phyloP scores from a whole-genome alignment of 306 rosid genomes.

The Trichosanthes cucumerina region DNA sequence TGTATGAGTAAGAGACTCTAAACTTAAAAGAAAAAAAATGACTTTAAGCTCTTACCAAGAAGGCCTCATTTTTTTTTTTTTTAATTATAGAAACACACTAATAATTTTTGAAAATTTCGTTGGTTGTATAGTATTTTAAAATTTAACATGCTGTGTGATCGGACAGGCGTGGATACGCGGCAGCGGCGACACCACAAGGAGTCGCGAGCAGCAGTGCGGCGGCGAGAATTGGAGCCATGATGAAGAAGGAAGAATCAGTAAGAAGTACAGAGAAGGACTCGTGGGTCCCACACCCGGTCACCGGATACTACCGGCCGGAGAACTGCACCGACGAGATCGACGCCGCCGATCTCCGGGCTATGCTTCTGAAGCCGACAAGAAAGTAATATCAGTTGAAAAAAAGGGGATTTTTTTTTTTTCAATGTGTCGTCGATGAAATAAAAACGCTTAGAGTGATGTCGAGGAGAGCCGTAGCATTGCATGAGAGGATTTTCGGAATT shows the following conservation, averaged over 20 bases:
- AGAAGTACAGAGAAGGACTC: constrained; percentile 30
- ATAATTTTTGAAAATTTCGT: background rate
- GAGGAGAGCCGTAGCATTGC: no score
- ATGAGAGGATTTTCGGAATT: no score
- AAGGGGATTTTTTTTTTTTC: no score
- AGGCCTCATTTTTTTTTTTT: no score
- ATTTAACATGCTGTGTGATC: background rate
- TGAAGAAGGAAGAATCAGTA: constrained; percentile 28
- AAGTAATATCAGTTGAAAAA: background rate
- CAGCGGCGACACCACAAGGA: constrained; percentile 33
- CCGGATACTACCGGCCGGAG: constrained; percentile 75
- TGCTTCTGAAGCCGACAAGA: constrained; percentile 29
- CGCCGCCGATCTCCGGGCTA: constrained; percentile 57
- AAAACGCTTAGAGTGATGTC: no score
- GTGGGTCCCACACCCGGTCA: constrained; percentile 82
- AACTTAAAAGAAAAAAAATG: no score
- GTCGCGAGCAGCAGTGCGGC: constrained; percentile 18
- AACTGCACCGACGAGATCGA: constrained; percentile 45
- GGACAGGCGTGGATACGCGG: constrained; percentile 60
- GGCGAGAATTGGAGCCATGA: constrained; percentile 8
- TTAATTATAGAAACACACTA: no score
- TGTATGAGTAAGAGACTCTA: no score
- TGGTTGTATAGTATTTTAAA: background rate
- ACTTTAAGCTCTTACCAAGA: no score
- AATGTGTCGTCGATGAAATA: no score